These are phyloP conservation scores for Hysterangium stoloniferum DNA, from an alignment of 768 basidiomycete species.

Conservation along the genomic window DNA sequence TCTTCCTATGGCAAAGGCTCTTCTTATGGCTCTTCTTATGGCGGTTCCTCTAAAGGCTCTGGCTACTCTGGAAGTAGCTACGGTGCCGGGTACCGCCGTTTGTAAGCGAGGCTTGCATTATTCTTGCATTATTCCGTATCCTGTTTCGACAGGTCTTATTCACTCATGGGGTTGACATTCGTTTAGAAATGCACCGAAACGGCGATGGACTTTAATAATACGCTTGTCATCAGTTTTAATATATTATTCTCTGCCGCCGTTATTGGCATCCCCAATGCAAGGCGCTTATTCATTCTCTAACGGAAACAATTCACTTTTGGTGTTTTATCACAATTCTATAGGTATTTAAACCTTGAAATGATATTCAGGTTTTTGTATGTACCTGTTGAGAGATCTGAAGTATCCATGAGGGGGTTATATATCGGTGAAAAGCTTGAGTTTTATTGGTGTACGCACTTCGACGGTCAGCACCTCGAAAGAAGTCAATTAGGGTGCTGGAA, in stretches of 20 bases:
- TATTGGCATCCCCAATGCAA: too few relatives aligned
- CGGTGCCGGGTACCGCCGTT: neutral
- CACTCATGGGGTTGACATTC: neutral
- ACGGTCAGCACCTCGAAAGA: too few relatives aligned
- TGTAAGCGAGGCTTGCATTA: neutral
- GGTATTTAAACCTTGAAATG: too few relatives aligned
- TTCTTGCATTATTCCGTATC: neutral
- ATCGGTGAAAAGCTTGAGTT: too few relatives aligned
- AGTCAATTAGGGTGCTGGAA: too few relatives aligned
- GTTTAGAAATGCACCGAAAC: neutral
- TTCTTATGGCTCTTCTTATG: neutral
- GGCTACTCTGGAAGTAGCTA: constrained; percentile 11
- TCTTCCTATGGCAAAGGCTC: neutral
- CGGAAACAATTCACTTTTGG: too few relatives aligned
- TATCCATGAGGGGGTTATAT: too few relatives aligned
- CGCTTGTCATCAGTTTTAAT: neutral
- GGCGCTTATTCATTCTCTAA: too few relatives aligned
- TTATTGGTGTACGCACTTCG: too few relatives aligned
- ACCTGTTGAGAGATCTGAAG: too few relatives aligned
- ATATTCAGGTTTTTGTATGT: too few relatives aligned
- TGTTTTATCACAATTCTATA: too few relatives aligned
- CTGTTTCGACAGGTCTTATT: neutral
- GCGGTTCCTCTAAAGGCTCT: neutral
- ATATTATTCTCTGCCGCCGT: neutral
- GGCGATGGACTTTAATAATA: neutral